A percentile compares a stretch with the other conserved stretches of the same genome.
phyloP scores from a whole-genome alignment of 2,329 filamentous ascomycete genomes.

The Fusarium euwallaceae region DNA sequence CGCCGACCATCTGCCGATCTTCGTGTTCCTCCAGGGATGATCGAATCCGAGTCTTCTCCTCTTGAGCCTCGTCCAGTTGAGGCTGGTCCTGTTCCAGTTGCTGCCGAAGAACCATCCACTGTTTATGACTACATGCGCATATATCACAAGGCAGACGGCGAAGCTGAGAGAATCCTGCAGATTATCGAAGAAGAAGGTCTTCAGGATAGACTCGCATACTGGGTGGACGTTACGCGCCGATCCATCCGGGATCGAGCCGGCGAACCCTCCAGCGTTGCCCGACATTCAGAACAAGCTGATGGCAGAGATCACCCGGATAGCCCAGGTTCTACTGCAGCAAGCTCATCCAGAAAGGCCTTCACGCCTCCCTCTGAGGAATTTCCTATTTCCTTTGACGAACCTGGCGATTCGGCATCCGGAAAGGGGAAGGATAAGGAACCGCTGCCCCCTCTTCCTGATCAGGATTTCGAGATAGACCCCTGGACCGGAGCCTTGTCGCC shows the following conservation, averaged over 20 bases:
- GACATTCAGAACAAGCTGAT: conserved; percentile 3
- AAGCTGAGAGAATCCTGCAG: conserved; percentile 69
- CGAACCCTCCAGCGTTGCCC: neutral
- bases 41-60: conserved; percentile 21
- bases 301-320: conserved; percentile 33
- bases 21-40: conserved; percentile 14
- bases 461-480: conserved; percentile 11
- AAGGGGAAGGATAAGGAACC: conserved; percentile 37
- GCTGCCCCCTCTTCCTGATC: conserved; percentile 15
- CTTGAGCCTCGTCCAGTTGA: conserved; percentile 11
- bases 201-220: conserved; percentile 69
- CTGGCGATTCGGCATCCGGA: conserved; percentile 16
- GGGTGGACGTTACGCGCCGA: conserved; percentile 66
- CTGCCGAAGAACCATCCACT: conserved; percentile 40
- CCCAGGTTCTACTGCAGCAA: conserved; percentile 42
- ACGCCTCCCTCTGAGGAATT: conserved; percentile 44
- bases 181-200: conserved; percentile 73
- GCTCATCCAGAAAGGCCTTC: conserved; percentile 40
- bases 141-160: conserved; percentile 71
- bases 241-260: conserved; percentile 39
- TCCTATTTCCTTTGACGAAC: conserved; percentile 26
- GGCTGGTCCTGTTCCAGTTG: neutral
- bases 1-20: conserved; percentile 31
- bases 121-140: conserved; percentile 61
- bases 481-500: conserved; percentile 26